A percentile compares a stretch with the other conserved stretches of the same genome.
Evolutionary conservation across 345 rosid species (phyloP).

Genomic region (Populus ilicifolia): DNA sequence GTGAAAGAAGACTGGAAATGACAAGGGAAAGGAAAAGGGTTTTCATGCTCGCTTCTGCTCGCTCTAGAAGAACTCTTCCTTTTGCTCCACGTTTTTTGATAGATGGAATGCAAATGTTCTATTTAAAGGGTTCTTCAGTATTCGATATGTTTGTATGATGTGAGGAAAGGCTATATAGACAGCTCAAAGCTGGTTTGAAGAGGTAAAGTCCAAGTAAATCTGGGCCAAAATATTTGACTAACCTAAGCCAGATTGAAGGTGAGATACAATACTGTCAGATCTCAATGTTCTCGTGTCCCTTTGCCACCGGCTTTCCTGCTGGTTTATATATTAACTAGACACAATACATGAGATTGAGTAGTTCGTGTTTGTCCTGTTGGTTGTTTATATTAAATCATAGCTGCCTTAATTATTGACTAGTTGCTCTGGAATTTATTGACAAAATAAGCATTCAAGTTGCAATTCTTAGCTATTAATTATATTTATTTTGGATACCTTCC

Average conservation of each 20-base stretch:
- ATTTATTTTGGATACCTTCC: not conserved
- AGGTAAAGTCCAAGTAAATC: not conserved
- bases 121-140: not conserved
- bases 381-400: not conserved
- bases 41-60: conserved; percentile 14
- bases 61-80: not conserved
- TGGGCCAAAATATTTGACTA: not conserved
- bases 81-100: not conserved
- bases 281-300: not conserved
- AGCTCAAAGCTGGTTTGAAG: not conserved
- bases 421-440: too few relatives aligned
- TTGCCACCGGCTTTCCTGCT: too few relatives aligned
- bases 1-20: conserved; percentile 26
- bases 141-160: not conserved
- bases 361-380: not conserved
- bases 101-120: not conserved
- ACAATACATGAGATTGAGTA: not conserved
- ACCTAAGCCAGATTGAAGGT: not conserved
- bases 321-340: too few relatives aligned
- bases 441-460: not conserved
- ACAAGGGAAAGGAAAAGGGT: conserved; percentile 20
- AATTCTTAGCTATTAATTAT: not conserved
- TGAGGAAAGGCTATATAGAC: not conserved
- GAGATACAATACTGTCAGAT: not conserved
- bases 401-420: not conserved